Base-by-base conservation (phyloP, 441 rosid genomes). In the Isatis lusitanica region DNA sequence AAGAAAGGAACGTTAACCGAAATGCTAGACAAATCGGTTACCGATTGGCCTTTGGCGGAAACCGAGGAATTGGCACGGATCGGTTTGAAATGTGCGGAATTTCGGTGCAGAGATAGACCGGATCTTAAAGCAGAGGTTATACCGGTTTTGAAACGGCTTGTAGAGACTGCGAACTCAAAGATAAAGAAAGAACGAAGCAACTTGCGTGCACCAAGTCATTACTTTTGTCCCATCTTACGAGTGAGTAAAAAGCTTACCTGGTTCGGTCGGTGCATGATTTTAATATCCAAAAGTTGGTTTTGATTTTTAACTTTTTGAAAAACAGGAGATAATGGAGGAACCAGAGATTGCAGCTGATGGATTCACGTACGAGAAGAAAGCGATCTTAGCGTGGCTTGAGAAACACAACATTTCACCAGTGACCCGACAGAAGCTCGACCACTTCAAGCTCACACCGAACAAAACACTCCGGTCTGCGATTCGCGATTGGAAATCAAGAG, bases 291-390 rank as follows among this genome's bases (percentile, higher is more conserved):
- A 36, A 59, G 21, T 40, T 10, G 10, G 4, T 63, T 56, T 38
- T 42, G 47, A 38, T 28, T 42, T 64, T 30, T 38, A 1, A 1
- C 13, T 9, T 12, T 40, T 66, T 57, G 57, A 21, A 39, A 75
- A 72, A 67, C 84, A 92, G 97, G 95, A 89, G 81, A 79, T 94
- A 30, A 90, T 90, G 95, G 90, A 85, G 59, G 93, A 94, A 53
- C 98, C 97, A 15, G 82, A 81, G 76, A 81, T 92, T 77, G 94
- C 97, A 36, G 91, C 90, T 5, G 97, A 92, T 79, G 97, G 98
- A 53, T 94, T 87, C 76, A 87, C 94, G 3, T 92, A 92, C 9
- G 97, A 92, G 85, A 86, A 75, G 57, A 75, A 81, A 83, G 97
- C 94, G 44, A 92, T 94, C 13, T 74, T 83, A 80, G 87, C 88